Evolutionary conservation across 176 grass and related monocot species (phyloP).

Genomic region (Carex pumila): DNA sequence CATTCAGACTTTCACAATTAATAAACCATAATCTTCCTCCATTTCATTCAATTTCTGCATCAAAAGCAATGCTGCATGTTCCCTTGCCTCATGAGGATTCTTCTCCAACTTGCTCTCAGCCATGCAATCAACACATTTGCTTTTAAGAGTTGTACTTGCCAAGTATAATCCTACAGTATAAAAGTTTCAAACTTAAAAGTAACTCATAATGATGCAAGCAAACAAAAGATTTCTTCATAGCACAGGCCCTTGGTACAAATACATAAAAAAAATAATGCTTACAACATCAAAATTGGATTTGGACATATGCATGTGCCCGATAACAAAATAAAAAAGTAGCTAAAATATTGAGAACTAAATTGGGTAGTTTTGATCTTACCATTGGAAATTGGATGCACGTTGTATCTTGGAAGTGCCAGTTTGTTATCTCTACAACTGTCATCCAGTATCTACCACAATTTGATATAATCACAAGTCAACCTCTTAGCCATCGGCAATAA

Average conservation of each 20-base stretch:
- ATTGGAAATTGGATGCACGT: neutral
- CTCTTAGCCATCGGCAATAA: neutral
- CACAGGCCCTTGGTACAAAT: neutral
- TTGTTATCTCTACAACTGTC: constrained; percentile 21
- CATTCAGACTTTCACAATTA: neutral
- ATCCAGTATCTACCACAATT: constrained; percentile 9
- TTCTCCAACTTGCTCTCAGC: neutral
- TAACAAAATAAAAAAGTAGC: neutral
- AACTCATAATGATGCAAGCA: neutral
- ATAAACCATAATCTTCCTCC: neutral
- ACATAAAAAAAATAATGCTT: neutral
- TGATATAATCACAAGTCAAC: neutral
- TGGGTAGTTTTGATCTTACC: neutral
- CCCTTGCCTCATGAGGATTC: constrained; percentile 8
- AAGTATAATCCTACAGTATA: neutral
- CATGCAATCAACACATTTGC: neutral
- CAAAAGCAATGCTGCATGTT: neutral
- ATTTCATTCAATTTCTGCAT: neutral
- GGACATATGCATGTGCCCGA: too few species aligned
- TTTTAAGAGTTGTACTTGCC: neutral
- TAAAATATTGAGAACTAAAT: neutral
- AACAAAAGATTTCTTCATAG: neutral
- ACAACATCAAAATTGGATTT: too few species aligned
- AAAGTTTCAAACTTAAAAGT: neutral
- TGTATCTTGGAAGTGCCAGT: constrained; percentile 11